phyloP scores from a whole-genome alignment of 2,329 filamentous ascomycete species.

The Aspergillus udagawae region DNA sequence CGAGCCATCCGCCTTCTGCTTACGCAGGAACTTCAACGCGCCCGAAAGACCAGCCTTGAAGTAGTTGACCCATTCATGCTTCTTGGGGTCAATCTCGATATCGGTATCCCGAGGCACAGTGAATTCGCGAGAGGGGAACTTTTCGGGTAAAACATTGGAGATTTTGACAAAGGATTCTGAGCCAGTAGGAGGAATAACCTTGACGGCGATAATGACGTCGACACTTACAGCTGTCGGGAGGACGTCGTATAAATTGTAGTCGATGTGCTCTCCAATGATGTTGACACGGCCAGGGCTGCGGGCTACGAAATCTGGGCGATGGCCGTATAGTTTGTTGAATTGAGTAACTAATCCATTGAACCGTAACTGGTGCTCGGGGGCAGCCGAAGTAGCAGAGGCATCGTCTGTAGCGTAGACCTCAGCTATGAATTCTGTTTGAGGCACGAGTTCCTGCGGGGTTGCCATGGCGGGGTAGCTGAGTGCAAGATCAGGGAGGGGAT shows the following conservation, averaged over 20 bases:
- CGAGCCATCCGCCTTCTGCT: constrained; percentile 57
- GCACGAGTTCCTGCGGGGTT: constrained; percentile 54
- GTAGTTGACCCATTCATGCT: constrained; percentile 97
- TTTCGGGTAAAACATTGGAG: constrained; percentile 70
- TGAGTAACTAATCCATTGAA: constrained; percentile 70
- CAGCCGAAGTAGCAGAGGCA: constrained; percentile 67
- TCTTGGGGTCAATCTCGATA: constrained; percentile 77
- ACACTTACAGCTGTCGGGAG: constrained; percentile 92
- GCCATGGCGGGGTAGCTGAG: constrained; percentile 33
- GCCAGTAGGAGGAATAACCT: constrained; percentile 40
- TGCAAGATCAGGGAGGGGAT: neutral
- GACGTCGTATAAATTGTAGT: constrained; percentile 95
- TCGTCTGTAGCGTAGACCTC: constrained; percentile 81
- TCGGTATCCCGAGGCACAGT: constrained; percentile 59
- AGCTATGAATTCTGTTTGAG: constrained; percentile 67
- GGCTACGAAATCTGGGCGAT: constrained; percentile 72
- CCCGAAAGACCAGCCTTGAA: constrained; percentile 89
- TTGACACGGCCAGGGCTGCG: constrained; percentile 93
- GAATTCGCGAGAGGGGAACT: constrained; percentile 74
- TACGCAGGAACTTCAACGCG: constrained; percentile 70
- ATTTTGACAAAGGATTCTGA: constrained; percentile 66
- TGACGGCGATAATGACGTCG: constrained; percentile 83
- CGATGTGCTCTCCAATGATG: constrained; percentile 98
- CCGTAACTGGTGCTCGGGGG: constrained; percentile 64
- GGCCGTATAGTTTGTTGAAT: constrained; percentile 68